Base-by-base conservation (phyloP, 495 filamentous ascomycete species). In the Penicillium crystallinum region DNA sequence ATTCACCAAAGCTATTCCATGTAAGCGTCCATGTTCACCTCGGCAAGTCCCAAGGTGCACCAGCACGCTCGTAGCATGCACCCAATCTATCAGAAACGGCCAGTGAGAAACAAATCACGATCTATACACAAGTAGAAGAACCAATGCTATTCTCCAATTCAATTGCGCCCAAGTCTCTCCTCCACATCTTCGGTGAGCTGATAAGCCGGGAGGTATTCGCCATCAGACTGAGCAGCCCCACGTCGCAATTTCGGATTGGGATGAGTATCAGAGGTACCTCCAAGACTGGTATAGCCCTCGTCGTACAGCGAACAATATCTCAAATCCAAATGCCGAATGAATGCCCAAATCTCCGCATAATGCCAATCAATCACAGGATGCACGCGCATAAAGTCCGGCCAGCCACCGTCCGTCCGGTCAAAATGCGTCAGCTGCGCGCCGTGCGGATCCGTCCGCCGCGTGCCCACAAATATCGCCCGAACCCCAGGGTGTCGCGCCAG, bases 291-390 rank as follows among this genome's bases (percentile, higher is more conserved):
- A 64, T 90, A 95, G 6, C 88, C 88, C 53, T 75, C 74, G 61
- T 96, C 87, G 65, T 98, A 98, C 6, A 98, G 77, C 12, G 74
- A 68, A 64, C 93, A 98, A 58, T 92, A 98, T 14, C 80, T 78
- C 17, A 97, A 78, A 2, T 80, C 74, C 22, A 97, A 68, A 54
- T 87, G 81, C 12, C 89, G 81, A 54, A 96, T 88, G 59, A 97
- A 97, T 5, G 85, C 80, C 95, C 93, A 96, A 51, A 98, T 91
- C 68, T 97, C 92, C 14, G 82, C 82, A 72, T 96, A 98, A 66
- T 92, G 88, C 95, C 93, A 97, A 63, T 97, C 93, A 62, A 98
- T 89, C 8, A 98, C 87, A 0, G 93, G 93, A 72, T 97, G 90
- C 35, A 96, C 75, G 39, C 93, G 78, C 84, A 97, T 91, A 61